Conservation (phyloP, 164 flowering plant species). For the Umbellularia californica region DNA sequence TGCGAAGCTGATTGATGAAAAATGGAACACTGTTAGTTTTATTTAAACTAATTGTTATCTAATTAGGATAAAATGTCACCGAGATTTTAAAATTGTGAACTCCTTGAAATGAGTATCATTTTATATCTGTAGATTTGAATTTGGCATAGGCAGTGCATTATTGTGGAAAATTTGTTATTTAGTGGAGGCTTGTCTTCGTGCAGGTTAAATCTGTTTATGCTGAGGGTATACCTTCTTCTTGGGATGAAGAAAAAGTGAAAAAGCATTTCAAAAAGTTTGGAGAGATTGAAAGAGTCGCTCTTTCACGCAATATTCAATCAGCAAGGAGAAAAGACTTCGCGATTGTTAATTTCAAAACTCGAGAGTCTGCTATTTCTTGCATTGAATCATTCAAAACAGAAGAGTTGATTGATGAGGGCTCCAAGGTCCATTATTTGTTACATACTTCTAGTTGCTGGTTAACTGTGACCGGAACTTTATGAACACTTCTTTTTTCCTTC, state of each 20-base stretch:
- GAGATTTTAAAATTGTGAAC: background rate
- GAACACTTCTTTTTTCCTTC: background rate
- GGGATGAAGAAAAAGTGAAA: conserved; percentile 33
- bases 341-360: conserved; percentile 30
- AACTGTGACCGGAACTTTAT: background rate
- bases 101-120: background rate
- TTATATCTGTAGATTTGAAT: background rate
- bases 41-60: background rate
- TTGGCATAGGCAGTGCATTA: background rate
- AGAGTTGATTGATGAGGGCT: conserved; percentile 18
- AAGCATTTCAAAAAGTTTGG: conserved; percentile 31
- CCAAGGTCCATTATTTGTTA: conserved; percentile 22
- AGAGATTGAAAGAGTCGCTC: conserved; percentile 31
- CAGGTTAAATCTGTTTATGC: conserved; percentile 43
- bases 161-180: background rate
- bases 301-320: conserved; percentile 30
- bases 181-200: conserved; percentile 1
- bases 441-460: background rate
- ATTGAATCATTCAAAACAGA: conserved; percentile 28
- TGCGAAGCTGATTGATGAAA: background rate
- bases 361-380: conserved; percentile 39
- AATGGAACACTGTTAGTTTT: background rate
- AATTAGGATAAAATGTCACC: background rate
- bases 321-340: conserved; percentile 40
- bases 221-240: conserved; percentile 29